These are phyloP conservation scores for Paramecium pentaurelia DNA, from an alignment of 73 alveolate genomes.

Conservation along the genomic window DNA sequence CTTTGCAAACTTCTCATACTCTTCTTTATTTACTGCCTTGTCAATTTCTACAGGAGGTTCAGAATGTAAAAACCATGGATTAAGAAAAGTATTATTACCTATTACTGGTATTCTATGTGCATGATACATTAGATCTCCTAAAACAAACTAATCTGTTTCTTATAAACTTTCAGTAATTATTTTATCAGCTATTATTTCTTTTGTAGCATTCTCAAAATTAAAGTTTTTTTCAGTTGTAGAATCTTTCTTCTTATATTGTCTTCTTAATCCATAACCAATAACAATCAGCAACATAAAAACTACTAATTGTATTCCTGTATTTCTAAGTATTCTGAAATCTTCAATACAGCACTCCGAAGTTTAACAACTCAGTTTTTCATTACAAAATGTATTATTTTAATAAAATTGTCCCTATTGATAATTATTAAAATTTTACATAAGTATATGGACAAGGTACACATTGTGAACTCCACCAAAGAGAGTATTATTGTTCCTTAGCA, in stretches of 20 bases:
- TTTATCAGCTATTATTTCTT: background rate
- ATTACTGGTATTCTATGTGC: slow-evolving; percentile 37
- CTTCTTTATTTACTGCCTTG: background rate
- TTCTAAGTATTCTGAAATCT: background rate
- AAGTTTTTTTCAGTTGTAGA: slow-evolving; percentile 1
- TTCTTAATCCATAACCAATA: slow-evolving; percentile 7
- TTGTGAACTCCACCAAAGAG: slow-evolving; percentile 28
- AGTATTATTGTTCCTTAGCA: background rate
- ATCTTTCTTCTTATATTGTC: slow-evolving; percentile 8
- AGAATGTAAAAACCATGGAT: slow-evolving; percentile 10
- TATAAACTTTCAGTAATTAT: background rate
- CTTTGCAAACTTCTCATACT: slow-evolving; percentile 13
- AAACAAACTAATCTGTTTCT: background rate
- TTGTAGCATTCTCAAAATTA: background rate
- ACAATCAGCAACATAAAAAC: background rate
- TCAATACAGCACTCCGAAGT: background rate
- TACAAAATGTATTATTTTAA: background rate
- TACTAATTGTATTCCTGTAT: background rate
- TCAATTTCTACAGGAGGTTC: slow-evolving; percentile 33
- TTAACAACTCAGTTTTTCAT: background rate
- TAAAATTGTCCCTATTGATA: background rate
- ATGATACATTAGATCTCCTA: slow-evolving; percentile 40
- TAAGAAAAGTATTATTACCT: slow-evolving; percentile 17
- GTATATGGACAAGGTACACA: background rate
- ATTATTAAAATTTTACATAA: background rate